These are phyloP conservation scores for Diplodia corticola DNA, from an alignment of 2,329 filamentous ascomycete species.

Conservation along the genomic window DNA sequence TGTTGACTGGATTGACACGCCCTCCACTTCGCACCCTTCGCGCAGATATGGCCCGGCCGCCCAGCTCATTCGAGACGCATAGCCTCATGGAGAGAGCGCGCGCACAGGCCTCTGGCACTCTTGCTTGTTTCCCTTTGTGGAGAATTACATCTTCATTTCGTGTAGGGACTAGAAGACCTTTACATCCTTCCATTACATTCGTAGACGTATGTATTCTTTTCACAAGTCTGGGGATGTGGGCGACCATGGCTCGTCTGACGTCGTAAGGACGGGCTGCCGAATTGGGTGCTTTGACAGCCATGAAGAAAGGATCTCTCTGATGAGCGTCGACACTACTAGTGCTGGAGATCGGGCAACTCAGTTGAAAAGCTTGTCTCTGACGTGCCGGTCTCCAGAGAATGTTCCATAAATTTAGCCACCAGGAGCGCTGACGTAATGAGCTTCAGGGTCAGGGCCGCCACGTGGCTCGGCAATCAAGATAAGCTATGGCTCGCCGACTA, in stretches of 20 bases:
- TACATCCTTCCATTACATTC: background rate
- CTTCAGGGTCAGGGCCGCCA: background rate
- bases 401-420: background rate
- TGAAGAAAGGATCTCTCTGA: too few relatives aligned
- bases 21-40: background rate
- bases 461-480: background rate
- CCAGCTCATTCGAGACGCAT: background rate
- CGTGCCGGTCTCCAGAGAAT: too few relatives aligned
- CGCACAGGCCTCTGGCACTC: background rate
- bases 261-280: background rate
- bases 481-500: background rate
- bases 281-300: background rate
- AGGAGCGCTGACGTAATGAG: background rate
- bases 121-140: constrained; percentile 4
- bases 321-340: background rate
- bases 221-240: too few relatives aligned
- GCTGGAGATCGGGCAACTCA: background rate
- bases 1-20: constrained; percentile 1
- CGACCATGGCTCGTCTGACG: background rate
- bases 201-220: constrained; percentile 16
- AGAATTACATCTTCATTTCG: background rate
- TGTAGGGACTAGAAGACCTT: constrained; percentile 1
- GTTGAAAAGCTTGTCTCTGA: background rate
- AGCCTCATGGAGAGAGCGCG: background rate
- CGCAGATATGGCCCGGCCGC: background rate